A percentile compares a stretch with the other conserved stretches of the same genome.
These are phyloP conservation scores for Penicillium steckii DNA, from an alignment of 495 filamentous ascomycete species.

Conservation along the genomic window DNA sequence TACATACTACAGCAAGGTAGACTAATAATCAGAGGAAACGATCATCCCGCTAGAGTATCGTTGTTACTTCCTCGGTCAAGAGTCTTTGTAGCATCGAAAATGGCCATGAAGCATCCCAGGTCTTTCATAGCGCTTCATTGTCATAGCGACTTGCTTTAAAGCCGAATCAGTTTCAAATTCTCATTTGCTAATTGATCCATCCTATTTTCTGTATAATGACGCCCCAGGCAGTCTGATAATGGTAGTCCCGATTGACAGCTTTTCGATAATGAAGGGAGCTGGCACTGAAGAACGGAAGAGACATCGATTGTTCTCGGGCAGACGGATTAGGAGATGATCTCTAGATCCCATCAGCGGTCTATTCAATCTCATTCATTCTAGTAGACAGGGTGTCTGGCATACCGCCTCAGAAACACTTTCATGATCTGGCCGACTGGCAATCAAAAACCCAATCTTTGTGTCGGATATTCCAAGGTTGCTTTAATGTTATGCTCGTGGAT, in stretches of 20 bases:
- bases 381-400: background rate
- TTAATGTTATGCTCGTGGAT: background rate
- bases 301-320: background rate
- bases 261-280: background rate
- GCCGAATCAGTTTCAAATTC: no score
- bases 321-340: background rate
- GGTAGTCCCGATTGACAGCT: no score
- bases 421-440: background rate
- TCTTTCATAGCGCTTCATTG: no score
- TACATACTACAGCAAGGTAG: no score
- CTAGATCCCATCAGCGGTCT: background rate
- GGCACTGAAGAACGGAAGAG: background rate
- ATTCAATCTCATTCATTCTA: background rate
- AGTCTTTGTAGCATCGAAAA: no score
- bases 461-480: slow-evolving; percentile 14
- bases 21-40: no score
- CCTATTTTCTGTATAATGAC: background rate
- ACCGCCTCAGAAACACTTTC: background rate
- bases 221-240: background rate
- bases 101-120: no score
- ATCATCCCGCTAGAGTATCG: no score
- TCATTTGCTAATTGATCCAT: no score
- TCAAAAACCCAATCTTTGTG: slow-evolving; percentile 12
- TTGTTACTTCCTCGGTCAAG: no score
- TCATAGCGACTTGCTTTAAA: no score